Base-by-base conservation (phyloP, 176 grass and related monocot species). In the Thinopyrum elongatum region DNA sequence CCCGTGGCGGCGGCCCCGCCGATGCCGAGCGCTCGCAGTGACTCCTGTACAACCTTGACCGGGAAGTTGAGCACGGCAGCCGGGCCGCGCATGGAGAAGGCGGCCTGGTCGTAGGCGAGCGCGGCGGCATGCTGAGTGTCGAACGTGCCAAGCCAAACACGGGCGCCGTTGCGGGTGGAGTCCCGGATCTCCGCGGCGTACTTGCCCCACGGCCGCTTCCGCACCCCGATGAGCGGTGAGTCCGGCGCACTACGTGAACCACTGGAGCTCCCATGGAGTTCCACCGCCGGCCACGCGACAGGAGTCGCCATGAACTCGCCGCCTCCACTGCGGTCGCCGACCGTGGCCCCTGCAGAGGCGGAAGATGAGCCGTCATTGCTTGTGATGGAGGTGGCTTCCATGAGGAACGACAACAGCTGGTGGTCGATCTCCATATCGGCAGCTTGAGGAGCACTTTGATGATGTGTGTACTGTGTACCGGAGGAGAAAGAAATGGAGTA, bases 141-240 rank as follows among this genome's bases (percentile, higher is more conserved):
- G 63, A 95, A 95, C 13, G 93, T 95, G 27, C 93, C 93, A 29
- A 95, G 88, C 93, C 93, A 95, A 19, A 95, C 93, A 16, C 93
- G 90, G 5, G 80, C 83, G 71, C 82, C 82, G 39, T 76, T 76
- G 39, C 82, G 72, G 13, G 71, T 76, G 28, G 82, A 76, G 82
- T 93, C 92, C 8, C 92, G 64, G 44, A 93, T 93, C 85, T 93
- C 92, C 0, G 92, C 86, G 0, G 88, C 92, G 58, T 51, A 93
- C 71, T 90, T 93, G 14, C 92, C 92, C 88, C 92, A 90, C 10
- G 92, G 86, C 16, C 92, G 85, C 58, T 49, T 65, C 70, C 91
- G 70, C 80, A 93, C 91, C 2, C 82, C 82, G 39, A 84, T 84
- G 64, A 35, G 13, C 27, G 27, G 73, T 27, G 73, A 51, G 4